Conservation (phyloP, 2,329 filamentous ascomycete species). For the Colletotrichum tropicale region DNA sequence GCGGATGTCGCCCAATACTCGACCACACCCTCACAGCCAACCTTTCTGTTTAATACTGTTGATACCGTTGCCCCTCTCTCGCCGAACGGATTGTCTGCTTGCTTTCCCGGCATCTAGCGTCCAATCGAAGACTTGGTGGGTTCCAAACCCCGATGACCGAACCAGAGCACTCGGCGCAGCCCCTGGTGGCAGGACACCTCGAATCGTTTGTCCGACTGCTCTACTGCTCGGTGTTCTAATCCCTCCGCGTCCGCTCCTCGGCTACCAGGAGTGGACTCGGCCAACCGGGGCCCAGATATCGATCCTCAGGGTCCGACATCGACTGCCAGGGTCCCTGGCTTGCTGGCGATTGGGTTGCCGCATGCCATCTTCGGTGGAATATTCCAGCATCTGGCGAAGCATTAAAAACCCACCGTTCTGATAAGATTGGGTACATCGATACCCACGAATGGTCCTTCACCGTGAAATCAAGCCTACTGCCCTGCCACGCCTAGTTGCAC, state of each 20-base stretch:
- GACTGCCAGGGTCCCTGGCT: not conserved
- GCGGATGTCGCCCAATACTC: not conserved
- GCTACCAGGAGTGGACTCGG: not conserved
- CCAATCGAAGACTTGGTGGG: not conserved
- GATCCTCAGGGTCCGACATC: slow-evolving; percentile 5
- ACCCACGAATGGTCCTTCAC: not conserved
- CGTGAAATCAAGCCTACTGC: not conserved
- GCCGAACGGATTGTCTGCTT: not conserved
- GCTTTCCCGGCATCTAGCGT: not conserved
- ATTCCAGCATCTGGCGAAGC: not conserved
- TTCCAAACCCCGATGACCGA: not conserved
- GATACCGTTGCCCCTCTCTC: not conserved
- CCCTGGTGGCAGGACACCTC: not conserved
- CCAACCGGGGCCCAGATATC: not conserved
- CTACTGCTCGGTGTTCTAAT: slow-evolving; percentile 7
- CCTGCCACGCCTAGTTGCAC: not conserved
- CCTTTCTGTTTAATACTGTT: not conserved
- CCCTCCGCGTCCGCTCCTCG: slow-evolving; percentile 15
- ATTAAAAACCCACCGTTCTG: not conserved
- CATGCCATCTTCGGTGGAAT: not conserved
- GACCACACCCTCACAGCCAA: not conserved
- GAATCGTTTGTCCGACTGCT: not conserved
- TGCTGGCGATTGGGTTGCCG: not conserved
- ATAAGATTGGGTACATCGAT: not conserved
- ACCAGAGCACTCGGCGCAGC: not conserved